phyloP scores from a whole-genome alignment of 2,329 filamentous ascomycete species.

The Chalara sp. region DNA sequence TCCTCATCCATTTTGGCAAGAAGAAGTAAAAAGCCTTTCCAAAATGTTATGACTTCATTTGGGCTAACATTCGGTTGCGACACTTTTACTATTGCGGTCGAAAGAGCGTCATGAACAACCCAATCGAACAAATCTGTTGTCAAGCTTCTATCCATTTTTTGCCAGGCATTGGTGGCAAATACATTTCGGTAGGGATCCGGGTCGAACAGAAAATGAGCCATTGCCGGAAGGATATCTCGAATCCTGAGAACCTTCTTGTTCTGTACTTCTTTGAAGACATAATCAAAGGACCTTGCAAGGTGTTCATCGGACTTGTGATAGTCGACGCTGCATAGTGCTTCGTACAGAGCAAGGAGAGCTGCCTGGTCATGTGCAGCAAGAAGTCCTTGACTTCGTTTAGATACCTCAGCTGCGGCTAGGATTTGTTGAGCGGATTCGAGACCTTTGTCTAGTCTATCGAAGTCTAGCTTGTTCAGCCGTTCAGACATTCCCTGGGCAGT shows the following conservation, averaged over 20 bases:
- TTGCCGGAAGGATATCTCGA: slow-evolving; percentile 69
- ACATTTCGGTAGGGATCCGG: slow-evolving; percentile 52
- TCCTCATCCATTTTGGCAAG: slow-evolving; percentile 66
- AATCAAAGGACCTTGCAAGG: slow-evolving; percentile 53
- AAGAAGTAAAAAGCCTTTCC: slow-evolving; percentile 70
- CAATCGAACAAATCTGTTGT: slow-evolving; percentile 76
- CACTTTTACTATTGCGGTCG: slow-evolving; percentile 57
- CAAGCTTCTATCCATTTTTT: slow-evolving; percentile 56
- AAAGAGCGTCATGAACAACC: slow-evolving; percentile 70
- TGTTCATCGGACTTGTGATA: slow-evolving; percentile 50
- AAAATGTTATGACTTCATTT: slow-evolving; percentile 62
- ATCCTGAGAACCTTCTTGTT: slow-evolving; percentile 73
- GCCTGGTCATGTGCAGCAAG: slow-evolving; percentile 37
- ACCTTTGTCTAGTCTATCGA: slow-evolving; percentile 53
- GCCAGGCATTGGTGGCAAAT: slow-evolving; percentile 64
- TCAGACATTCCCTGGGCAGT: slow-evolving; percentile 45
- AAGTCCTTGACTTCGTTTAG: slow-evolving; percentile 19
- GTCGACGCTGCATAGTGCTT: slow-evolving; percentile 76
- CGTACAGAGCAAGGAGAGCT: slow-evolving; percentile 76
- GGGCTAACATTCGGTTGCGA: slow-evolving; percentile 43
- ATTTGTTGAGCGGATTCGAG: slow-evolving; percentile 49
- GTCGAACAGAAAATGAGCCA: slow-evolving; percentile 80
- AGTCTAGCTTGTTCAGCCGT: slow-evolving; percentile 53
- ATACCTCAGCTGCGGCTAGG: slow-evolving; percentile 31
- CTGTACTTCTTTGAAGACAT: slow-evolving; percentile 75